These are phyloP conservation scores for Huntiella omanensis DNA, from an alignment of 2,329 filamentous ascomycete genomes.

Conservation along the genomic window DNA sequence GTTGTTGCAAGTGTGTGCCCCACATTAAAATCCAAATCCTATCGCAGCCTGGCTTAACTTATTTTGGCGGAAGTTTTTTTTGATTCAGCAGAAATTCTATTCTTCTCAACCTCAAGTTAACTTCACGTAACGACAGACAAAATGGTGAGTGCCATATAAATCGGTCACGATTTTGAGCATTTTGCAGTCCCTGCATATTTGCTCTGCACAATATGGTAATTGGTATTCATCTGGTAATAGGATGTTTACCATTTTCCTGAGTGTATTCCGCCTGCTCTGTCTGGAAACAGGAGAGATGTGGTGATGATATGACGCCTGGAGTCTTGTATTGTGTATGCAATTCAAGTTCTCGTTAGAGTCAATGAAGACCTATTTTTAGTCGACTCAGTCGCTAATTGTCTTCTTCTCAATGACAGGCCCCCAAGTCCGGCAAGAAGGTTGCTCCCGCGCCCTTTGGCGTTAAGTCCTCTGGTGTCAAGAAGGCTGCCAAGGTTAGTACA, in stretches of 20 bases:
- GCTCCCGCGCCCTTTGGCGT: conserved; percentile 92
- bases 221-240: conserved; percentile 5
- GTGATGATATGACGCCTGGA: conserved; percentile 12
- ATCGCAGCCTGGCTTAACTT: conserved; percentile 1
- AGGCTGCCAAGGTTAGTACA: conserved; percentile 76
- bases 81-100: neutral
- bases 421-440: conserved; percentile 95
- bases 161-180: neutral
- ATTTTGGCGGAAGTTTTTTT: neutral
- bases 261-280: conserved; percentile 10
- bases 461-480: conserved; percentile 82
- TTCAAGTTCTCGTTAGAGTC: conserved; percentile 64
- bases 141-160: conserved; percentile 22
- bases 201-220: conserved; percentile 2
- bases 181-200: conserved; percentile 7
- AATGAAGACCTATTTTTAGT: conserved; percentile 51
- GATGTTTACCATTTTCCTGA: conserved; percentile 1
- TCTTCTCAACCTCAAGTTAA: conserved; percentile 6
- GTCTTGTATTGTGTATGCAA: conserved; percentile 3
- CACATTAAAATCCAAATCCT: neutral
- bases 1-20: neutral
- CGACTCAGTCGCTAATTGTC: conserved; percentile 77
- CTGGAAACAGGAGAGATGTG: conserved; percentile 4
- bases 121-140: conserved; percentile 17
- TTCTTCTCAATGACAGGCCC: conserved; percentile 99